Evolutionary conservation across 805 yeast species (phyloP), one percentile per base, ranked within the genome.

Genomic region (Metschnikowia santaceciliae): DNA sequence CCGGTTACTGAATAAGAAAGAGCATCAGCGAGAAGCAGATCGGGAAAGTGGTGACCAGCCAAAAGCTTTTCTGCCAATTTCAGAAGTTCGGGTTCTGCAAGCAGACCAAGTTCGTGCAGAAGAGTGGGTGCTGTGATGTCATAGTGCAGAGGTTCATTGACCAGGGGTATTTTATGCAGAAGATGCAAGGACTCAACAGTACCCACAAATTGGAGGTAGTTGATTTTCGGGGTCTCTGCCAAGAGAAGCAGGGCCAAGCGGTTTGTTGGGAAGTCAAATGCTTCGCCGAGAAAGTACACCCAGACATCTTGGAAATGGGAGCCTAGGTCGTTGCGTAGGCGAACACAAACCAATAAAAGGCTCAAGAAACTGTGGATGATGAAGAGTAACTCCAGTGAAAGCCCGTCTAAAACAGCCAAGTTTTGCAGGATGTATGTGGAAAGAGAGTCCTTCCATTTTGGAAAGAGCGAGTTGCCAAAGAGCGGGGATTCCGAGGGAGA

Each of bases 361-460:
- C 38, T n/a, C 26, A 54, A 50, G 37, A 52, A 54, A 37, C 53
- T 47, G 35, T 50, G 54, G 13, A 43, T 15, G 13, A 52, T 22
- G 7, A 42, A 20, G 6, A n/a, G n/a, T 2, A 32, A 30, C 3
- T 30, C 39, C 2, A 37, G 30, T 1, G 35, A 2, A 15, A 4
- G 5, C 3, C 1, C 39, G n/a, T n/a, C 15, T 11, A 14, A 53
- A 32, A 1, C 26, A 13, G 11, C 33, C 17, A 74, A 30, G 69
- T 13, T 33, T 20, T 20, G 7, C n/a, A 19, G 37, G 46, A 42
- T 17, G n/a, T 33, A 34, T 15, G 20, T 34, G 17, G 46, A 33
- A 14, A 48, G 6, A 69, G 70, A 2, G 58, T 61, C 11, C 66
- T 49, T 46, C 42, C 69, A 56, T 20, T 55, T 55, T 13, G 52